Base-by-base conservation (phyloP, 768 basidiomycete species). In the Austroboletus eburneus region DNA sequence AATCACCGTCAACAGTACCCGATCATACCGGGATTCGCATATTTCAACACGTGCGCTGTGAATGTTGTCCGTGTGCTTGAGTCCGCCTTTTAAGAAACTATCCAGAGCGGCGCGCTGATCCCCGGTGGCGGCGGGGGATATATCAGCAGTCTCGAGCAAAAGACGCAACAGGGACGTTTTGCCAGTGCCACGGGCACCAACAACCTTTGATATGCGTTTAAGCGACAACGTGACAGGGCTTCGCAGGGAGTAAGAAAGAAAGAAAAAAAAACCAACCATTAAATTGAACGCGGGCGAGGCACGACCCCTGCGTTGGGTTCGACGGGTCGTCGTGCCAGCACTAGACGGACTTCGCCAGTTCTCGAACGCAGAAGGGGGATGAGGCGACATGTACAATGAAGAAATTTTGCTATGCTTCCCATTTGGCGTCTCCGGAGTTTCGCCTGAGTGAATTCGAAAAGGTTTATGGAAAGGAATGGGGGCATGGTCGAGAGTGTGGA, bases 381-480 rank as follows among this genome's bases (percentile, higher is more conserved):
- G 69, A 2, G 64, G 68, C 27, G 79, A 70, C 78, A 79, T 84
- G 56, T 88, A 90, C 62, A 88, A 59, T 6, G 82, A 74, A 30
- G 85, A 87, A 45, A 89, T 90, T 42, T 78, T 67, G 41, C 62
- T 69, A 32, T 72, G 73, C 56, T 74, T 69, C 43, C 43, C 51
- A 25, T 51, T 40, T 20, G 53, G 44, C 6, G 44, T 42, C 39
- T 58, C 65, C 42, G 52, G 35, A 6, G 52, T 63, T 38, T 70
- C 64, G 56, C 69, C 74, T 64, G 74, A 74, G 67, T 57, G 47
- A 43, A 55, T 48, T 49, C 83, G 77, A 75, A 87, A 88, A 39
- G 88, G 88, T 78, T 85, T 87, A 68, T 91, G 87, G 76, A 89
- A 90, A 56, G 81, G 75, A 66, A 85, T 83, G 58, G 83, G 72